These are phyloP conservation scores for Ilyonectria mors-panacis DNA, from an alignment of 2,329 filamentous ascomycete species.

Conservation along the genomic window DNA sequence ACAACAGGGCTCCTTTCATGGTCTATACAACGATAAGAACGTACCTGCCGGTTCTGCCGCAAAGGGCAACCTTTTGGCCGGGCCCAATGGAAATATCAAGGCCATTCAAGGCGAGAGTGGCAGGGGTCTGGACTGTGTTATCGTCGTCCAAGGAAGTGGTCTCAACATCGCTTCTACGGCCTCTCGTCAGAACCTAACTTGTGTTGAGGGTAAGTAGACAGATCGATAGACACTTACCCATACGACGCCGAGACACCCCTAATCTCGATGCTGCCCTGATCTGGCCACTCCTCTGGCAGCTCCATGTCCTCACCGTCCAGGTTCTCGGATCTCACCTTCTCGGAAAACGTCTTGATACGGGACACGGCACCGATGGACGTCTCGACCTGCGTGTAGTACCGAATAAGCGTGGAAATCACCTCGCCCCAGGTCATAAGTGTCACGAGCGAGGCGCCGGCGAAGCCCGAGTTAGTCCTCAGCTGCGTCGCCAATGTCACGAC, in stretches of 20 bases:
- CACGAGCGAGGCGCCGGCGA: conserved; percentile 58
- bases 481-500: conserved; percentile 64
- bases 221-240: conserved; percentile 12
- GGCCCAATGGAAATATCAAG: conserved; percentile 34
- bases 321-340: conserved; percentile 10
- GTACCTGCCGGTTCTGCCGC: conserved; percentile 45
- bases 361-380: conserved; percentile 50
- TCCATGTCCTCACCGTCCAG: background rate
- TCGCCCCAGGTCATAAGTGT: conserved; percentile 54
- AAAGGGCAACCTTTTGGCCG: conserved; percentile 43
- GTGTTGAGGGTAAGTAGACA: background rate
- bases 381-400: conserved; percentile 52
- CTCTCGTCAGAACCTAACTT: background rate
- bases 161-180: background rate
- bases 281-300: conserved; percentile 23
- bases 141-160: background rate
- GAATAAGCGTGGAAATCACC: conserved; percentile 46
- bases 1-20: background rate
- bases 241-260: conserved; percentile 29
- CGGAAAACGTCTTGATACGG: conserved; percentile 34
- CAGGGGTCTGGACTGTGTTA: background rate
- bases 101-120: conserved; percentile 5
- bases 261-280: conserved; percentile 16
- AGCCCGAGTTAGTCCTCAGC: conserved; percentile 53
- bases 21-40: background rate